These are phyloP conservation scores for Iris pallida DNA, from an alignment of 116 monocot genomes.

Conservation along the genomic window DNA sequence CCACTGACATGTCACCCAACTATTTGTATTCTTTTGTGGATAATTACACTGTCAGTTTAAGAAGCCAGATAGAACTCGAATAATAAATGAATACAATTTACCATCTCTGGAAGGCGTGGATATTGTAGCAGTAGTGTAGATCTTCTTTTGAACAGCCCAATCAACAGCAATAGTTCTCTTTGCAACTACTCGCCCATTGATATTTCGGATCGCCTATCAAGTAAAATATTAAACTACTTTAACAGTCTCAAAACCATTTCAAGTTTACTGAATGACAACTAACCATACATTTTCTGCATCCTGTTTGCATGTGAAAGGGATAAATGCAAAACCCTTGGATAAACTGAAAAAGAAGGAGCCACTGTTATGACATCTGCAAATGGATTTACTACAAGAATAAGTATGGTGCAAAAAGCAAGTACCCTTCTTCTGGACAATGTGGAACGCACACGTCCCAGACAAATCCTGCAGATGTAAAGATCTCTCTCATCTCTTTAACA, in stretches of 20 bases:
- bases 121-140: conserved; percentile 55
- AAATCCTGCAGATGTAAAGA: conserved; percentile 69
- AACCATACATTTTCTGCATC: conserved; percentile 82
- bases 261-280: conserved; percentile 4
- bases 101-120: conserved; percentile 36
- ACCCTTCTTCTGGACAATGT: conserved; percentile 65
- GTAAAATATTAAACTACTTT: conserved; percentile 1
- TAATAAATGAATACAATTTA: conserved; percentile 20
- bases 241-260: not conserved
- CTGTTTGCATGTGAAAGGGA: conserved; percentile 81
- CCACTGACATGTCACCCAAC: too few relatives aligned
- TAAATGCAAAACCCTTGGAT: conserved; percentile 96
- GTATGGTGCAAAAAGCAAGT: conserved; percentile 1
- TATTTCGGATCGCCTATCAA: conserved; percentile 73
- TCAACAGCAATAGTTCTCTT: conserved; percentile 89
- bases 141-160: conserved; percentile 90
- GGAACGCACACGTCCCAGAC: conserved; percentile 90
- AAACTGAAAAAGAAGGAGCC: conserved; percentile 35
- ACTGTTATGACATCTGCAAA: not conserved
- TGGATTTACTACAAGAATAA: conserved; percentile 4
- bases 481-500: conserved; percentile 51
- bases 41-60: too few relatives aligned
- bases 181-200: conserved; percentile 63
- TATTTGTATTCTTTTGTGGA: too few relatives aligned
- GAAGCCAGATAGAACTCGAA: too few relatives aligned